Evolutionary conservation across 257 asterid species (phyloP), one percentile per base, ranked within the genome.

Genomic region (Solanum tarapatanum): DNA sequence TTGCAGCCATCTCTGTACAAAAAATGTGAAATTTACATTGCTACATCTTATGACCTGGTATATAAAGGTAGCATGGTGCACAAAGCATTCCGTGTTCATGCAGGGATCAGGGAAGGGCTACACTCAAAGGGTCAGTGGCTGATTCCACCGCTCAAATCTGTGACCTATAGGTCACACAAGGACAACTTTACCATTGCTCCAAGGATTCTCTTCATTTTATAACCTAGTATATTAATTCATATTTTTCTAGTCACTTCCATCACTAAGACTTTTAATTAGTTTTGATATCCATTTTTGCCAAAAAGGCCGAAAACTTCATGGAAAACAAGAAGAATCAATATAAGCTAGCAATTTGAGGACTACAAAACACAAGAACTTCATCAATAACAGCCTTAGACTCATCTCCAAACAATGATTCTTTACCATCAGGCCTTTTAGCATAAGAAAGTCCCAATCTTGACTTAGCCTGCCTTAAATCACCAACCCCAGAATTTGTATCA

Each of bases 321-420:
- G 51, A 8, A n/a, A 26, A 39, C 86, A 26, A 74, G 48, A 75
- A 28, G 26, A 75, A 35, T 77, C 84, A 96, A 88, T 94, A 96
- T 84, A 95, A 89, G 89, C 95, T 93, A 39, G 99, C 99, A 94
- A 96, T 96, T 76, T 96, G 94, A 88, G 98, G 99, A 82, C 95
- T 94, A 87, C 98, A 94, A 86, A 94, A 96, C n/a, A 94, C 95
- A 80, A 92, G 39, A n/a, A 95, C 95, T 89, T 96, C 94, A 88
- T 86, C 94, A 87, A 95, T 86, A 79, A 58, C 91, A 36, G 94
- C 93, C 90, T 62, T 94, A 30, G 90, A 48, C 87, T 94, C 97
- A 90, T 94, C 98, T 21, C 98, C 99, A 91, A 94, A 96, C 87
- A 96, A 70, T 55, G 99, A 95, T 23, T 90, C 96, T 88, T 92